Evolutionary conservation across 129 eudicot genomes (phyloP), one percentile per base, ranked within the genome.

Genomic region (Scalesia atractyloides): DNA sequence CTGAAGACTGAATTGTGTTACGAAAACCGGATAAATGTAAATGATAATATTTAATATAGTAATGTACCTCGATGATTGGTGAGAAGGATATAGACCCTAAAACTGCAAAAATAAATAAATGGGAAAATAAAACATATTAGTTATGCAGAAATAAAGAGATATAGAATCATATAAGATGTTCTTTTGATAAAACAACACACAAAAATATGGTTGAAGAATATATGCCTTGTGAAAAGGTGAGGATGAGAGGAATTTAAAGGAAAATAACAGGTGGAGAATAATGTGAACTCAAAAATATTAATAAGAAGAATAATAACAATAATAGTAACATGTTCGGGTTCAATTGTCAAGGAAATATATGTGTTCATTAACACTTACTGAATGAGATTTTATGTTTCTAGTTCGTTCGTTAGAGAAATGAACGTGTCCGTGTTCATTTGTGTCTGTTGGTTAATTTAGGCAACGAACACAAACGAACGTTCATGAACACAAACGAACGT

Each of bases 11-110:
- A 70, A 48, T 20, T 18, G 1, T 6, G 9, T 70, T 47, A 51
- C 70, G 19, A 47, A 22, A 53, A 57, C 3, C n/a, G 16, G 16
- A 50, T 15, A 64, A 3, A 26, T 0, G 9, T 50, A 46, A 49
- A 20, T 75, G 26, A 5, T 44, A 41, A 50, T 68, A 71, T 53
- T 49, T 5, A 6, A 80, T 9, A 58, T 14, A 19, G 30, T n/a
- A 69, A 16, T 2, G 39, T 83, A 92, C 98, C 96, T 85, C 95
- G 75, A 82, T 85, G 14, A 81, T 79, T 26, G 95, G 96, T 56
- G 96, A 86, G 78, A 89, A 83, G 33, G 86, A 70, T 53, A 81
- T 68, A 22, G 88, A 82, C 83, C 88, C 89, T 76, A 73, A 80
- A 77, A 79, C 90, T 81, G 87, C 78, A 79, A 56, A 72, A 41